Conservation (phyloP, 495 filamentous ascomycete species). For the Neurospora sp. region DNA sequence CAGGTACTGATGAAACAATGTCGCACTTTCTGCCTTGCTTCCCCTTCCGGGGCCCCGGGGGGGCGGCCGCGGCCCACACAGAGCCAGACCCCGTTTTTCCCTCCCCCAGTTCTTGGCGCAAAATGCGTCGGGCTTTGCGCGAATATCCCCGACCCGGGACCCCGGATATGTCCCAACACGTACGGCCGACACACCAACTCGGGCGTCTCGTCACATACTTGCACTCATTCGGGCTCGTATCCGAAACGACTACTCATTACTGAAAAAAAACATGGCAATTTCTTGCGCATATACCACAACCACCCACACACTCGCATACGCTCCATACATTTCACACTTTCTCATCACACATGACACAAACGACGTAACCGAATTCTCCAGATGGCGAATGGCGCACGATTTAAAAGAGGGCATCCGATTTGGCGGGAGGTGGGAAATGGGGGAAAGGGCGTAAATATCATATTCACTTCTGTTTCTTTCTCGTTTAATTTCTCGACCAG, state of each 20-base stretch:
- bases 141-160: not conserved
- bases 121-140: not conserved
- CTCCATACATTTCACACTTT: conserved; percentile 1
- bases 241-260: not conserved
- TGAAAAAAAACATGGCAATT: not conserved
- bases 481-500: not conserved
- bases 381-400: conserved; percentile 27
- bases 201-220: not conserved
- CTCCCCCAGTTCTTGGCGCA: not conserved
- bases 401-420: conserved; percentile 25
- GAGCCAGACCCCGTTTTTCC: not conserved
- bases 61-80: not conserved
- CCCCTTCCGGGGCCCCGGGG: not conserved
- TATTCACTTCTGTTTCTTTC: conserved; percentile 3
- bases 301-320: not conserved
- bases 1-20: not conserved
- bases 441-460: conserved; percentile 17
- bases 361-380: conserved; percentile 16
- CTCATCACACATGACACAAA: conserved; percentile 4
- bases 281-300: conserved; percentile 16
- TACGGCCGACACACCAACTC: not conserved
- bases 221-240: not conserved
- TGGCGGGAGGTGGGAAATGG: not conserved
- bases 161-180: not conserved
- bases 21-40: not conserved